phyloP scores from a whole-genome alignment of 257 asterid genomes.

The Solanum lignicaule region DNA sequence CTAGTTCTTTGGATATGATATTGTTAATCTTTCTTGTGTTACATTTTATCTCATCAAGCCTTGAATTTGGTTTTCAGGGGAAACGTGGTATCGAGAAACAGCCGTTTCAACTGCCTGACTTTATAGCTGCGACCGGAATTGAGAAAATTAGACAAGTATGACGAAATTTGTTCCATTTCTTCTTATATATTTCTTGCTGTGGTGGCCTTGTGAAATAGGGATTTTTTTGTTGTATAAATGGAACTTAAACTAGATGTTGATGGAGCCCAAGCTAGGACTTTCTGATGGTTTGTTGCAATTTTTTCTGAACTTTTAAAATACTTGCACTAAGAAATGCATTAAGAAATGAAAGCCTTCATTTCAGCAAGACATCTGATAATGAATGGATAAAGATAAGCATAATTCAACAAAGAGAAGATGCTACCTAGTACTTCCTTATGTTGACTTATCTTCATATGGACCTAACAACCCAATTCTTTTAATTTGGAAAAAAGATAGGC shows the following conservation, averaged over 20 bases:
- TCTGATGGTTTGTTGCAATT: neutral
- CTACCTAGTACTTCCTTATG: neutral
- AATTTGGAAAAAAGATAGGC: neutral
- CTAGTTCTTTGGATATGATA: neutral
- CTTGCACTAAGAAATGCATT: too few species aligned
- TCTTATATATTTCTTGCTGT: neutral
- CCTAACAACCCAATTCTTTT: neutral
- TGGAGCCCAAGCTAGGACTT: neutral
- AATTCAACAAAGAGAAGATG: neutral
- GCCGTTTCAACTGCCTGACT: constrained; percentile 96
- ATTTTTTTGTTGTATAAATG: neutral
- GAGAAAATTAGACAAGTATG: constrained; percentile 98
- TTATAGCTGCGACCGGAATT: constrained; percentile 98
- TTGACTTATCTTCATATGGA: neutral
- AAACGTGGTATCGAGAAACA: constrained; percentile 94
- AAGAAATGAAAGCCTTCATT: neutral
- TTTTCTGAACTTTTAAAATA: neutral
- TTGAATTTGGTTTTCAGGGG: constrained; percentile 62
- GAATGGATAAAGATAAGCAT: neutral
- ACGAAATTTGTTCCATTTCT: neutral
- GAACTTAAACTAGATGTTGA: neutral
- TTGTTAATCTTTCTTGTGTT: neutral
- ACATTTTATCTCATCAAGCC: constrained; percentile 29
- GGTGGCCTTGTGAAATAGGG: neutral
- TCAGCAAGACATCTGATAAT: neutral